Percentiles rank a stretch among this genome's conserved stretches.
These are phyloP conservation scores for Amborella trichopoda DNA, from an alignment of 164 flowering plant species.

Conservation along the genomic window DNA sequence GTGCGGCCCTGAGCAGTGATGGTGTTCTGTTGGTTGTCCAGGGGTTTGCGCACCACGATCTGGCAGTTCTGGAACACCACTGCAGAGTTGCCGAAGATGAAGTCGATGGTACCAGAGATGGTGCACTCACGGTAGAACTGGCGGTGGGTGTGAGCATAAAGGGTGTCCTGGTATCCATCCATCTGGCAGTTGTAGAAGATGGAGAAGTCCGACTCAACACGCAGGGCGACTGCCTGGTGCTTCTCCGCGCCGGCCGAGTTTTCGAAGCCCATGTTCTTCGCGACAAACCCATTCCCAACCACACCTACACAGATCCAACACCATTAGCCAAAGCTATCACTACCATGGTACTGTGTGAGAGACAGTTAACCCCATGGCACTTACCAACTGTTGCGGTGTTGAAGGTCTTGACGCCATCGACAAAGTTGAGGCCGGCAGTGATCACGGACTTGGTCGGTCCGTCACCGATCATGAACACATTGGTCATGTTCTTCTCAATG, in stretches of 20 bases:
- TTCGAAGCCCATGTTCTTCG: conserved; percentile 68
- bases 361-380: conserved; percentile 1
- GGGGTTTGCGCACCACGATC: conserved; percentile 41
- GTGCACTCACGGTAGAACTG: conserved; percentile 84
- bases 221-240: conserved; percentile 75
- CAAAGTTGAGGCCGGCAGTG: conserved; percentile 24
- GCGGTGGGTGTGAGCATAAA: conserved; percentile 52
- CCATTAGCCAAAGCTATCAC: background rate
- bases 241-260: conserved; percentile 59
- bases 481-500: conserved; percentile 24
- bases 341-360: background rate
- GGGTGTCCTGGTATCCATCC: conserved; percentile 69
- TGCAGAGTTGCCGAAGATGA: conserved; percentile 58
- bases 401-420: conserved; percentile 40
- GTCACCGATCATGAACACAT: conserved; percentile 46
- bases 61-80: conserved; percentile 72
- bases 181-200: conserved; percentile 64
- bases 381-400: conserved; percentile 46
- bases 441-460: conserved; percentile 37
- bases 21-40: conserved; percentile 29
- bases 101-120: conserved; percentile 68
- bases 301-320: conserved; percentile 22
- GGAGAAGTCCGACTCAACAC: conserved; percentile 38
- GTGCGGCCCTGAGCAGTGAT: conserved; percentile 50
- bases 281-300: conserved; percentile 42